phyloP scores from a whole-genome alignment of 805 yeast species.

The Wickerhamiella alocasiicola region DNA sequence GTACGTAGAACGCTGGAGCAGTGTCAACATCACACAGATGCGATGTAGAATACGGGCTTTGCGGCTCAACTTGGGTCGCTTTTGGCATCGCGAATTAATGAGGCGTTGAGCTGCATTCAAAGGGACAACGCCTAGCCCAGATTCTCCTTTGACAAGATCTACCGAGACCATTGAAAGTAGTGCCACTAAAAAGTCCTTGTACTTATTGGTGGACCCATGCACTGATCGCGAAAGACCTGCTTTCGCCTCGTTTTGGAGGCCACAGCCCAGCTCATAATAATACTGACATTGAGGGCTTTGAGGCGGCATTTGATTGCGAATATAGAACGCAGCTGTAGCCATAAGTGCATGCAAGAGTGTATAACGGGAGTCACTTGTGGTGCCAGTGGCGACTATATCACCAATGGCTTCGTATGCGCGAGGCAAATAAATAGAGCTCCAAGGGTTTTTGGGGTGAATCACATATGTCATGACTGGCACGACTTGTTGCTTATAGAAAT shows the following conservation, averaged over 20 bases:
- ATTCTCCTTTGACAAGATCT: constrained; percentile 82
- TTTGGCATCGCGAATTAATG: constrained; percentile 53
- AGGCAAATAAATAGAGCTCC: constrained; percentile 80
- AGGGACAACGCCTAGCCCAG: constrained; percentile 72
- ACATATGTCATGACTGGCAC: constrained; percentile 70
- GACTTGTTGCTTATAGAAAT: constrained; percentile 60
- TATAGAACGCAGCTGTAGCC: constrained; percentile 71
- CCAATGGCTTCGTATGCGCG: constrained; percentile 74
- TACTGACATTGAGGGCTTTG: constrained; percentile 57
- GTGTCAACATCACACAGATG: constrained; percentile 59
- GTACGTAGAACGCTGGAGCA: constrained; percentile 67
- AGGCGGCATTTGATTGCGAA: constrained; percentile 58
- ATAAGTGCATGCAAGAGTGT: constrained; percentile 66
- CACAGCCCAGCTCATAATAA: constrained; percentile 60
- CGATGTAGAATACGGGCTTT: constrained; percentile 71
- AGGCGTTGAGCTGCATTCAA: constrained; percentile 65
- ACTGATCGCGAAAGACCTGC: constrained; percentile 50
- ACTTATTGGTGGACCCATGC: constrained; percentile 41
- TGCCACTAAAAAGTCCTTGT: constrained; percentile 74
- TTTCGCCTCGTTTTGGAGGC: constrained; percentile 63
- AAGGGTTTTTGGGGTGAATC: constrained; percentile 63
- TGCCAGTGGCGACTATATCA: constrained; percentile 61
- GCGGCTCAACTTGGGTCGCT: constrained; percentile 52
- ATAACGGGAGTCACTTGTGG: constrained; percentile 62
- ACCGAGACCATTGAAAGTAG: constrained; percentile 77